A percentile compares a stretch with the other conserved stretches of the same genome.
Conservation (phyloP, 169 alveolate species). For the Plasmodium cynomolgi region DNA sequence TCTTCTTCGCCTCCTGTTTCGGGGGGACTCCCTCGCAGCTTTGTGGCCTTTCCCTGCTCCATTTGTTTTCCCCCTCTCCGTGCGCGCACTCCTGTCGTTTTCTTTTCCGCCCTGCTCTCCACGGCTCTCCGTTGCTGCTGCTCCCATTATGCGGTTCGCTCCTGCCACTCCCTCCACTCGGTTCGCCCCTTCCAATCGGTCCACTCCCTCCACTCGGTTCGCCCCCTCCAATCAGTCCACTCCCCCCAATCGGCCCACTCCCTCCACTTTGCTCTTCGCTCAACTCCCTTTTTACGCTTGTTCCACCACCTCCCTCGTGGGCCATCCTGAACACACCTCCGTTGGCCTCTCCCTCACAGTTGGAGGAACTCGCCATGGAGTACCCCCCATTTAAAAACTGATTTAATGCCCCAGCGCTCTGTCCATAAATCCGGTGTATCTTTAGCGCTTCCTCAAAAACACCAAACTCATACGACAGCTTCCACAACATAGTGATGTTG, state of each 20-base stretch:
- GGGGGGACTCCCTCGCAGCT: background rate
- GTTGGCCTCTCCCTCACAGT: background rate
- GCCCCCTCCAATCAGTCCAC: background rate
- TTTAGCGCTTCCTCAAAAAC: conserved; percentile 81
- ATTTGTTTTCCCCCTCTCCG: background rate
- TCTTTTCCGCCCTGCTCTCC: background rate
- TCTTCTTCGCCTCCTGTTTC: background rate
- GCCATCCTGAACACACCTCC: background rate
- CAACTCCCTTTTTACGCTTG: background rate
- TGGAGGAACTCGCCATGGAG: background rate
- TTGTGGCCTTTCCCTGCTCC: background rate
- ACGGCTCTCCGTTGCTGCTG: background rate
- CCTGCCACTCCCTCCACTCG: background rate
- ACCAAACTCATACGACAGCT: conserved; percentile 82
- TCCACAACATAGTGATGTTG: conserved; percentile 83
- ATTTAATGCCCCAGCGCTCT: background rate
- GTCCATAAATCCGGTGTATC: conserved; percentile 45
- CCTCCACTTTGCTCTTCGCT: background rate
- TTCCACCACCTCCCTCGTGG: background rate
- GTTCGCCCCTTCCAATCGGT: background rate
- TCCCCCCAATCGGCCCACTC: background rate
- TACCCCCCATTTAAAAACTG: background rate
- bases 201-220: background rate
- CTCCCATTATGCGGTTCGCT: background rate
- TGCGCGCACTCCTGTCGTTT: background rate